A percentile compares a stretch with the other conserved stretches of the same genome.
These are phyloP conservation scores for Sarocladiaceae sp. DNA, from an alignment of 2,329 filamentous ascomycete species.

Conservation along the genomic window DNA sequence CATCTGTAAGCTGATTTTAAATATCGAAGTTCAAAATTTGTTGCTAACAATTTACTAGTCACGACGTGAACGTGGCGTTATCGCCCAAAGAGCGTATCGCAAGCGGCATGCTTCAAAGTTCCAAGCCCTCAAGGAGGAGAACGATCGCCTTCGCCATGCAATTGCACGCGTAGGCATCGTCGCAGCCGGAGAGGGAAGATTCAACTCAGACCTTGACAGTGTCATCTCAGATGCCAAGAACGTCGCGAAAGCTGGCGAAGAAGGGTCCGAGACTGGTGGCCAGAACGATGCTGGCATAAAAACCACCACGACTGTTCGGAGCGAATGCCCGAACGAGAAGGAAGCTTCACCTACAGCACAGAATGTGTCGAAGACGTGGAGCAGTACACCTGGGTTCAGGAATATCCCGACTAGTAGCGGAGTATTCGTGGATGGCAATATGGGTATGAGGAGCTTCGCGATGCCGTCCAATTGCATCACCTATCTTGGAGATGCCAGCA, in stretches of 20 bases:
- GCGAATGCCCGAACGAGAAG: neutral
- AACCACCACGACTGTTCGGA: neutral
- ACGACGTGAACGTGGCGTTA: slow-evolving; percentile 16
- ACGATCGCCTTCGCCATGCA: slow-evolving; percentile 12
- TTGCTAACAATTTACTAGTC: slow-evolving; percentile 6
- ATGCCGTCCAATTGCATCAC: neutral
- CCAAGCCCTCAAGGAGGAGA: slow-evolving; percentile 16
- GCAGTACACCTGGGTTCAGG: neutral
- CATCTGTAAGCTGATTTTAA: neutral
- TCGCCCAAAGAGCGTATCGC: slow-evolving; percentile 19
- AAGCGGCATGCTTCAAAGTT: slow-evolving; percentile 18
- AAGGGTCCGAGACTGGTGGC: neutral
- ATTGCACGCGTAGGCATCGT: slow-evolving; percentile 11
- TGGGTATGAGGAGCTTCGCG: neutral
- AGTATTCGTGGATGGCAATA: neutral
- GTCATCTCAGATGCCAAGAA: neutral
- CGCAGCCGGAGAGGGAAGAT: neutral
- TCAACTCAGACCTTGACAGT: neutral
- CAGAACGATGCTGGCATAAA: neutral
- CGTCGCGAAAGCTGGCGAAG: neutral
- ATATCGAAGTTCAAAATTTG: too few relatives aligned
- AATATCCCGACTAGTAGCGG: neutral
- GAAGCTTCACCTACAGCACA: neutral
- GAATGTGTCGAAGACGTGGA: neutral
- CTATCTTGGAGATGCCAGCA: neutral